Conservation (phyloP, 73 alveolate genomes). For the Paramecium primaurelia region DNA sequence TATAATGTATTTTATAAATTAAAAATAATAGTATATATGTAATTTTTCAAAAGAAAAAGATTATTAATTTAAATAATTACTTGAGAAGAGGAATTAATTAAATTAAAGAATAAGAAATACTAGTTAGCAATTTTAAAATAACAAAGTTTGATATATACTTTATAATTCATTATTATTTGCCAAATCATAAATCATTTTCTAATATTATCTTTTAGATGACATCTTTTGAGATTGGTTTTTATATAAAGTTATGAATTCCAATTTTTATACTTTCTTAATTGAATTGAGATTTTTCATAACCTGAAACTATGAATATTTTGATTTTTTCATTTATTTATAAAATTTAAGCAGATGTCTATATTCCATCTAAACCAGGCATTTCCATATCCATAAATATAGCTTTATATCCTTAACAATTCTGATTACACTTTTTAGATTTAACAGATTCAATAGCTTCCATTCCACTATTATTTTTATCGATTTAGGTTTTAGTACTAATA, state of each 20-base stretch:
- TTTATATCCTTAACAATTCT: neutral
- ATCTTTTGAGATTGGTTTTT: neutral
- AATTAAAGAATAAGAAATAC: no score
- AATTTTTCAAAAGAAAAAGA: no score
- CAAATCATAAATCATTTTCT: no score
- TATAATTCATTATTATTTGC: no score
- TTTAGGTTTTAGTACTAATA: neutral
- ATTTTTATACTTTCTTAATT: neutral
- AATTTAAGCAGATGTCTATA: neutral
- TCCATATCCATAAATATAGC: slow-evolving; percentile 32
- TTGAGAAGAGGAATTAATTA: no score
- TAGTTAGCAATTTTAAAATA: no score
- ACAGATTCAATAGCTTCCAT: neutral
- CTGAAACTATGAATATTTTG: neutral
- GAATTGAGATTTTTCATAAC: neutral
- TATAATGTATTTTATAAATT: no score
- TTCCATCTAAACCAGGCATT: slow-evolving; percentile 43
- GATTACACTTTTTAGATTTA: neutral
- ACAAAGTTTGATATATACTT: no score
- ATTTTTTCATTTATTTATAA: neutral
- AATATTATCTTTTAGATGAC: neutral
- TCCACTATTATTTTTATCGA: neutral
- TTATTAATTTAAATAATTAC: no score
- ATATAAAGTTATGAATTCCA: neutral
- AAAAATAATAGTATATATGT: no score